Evolutionary conservation across 2,329 filamentous ascomycete genomes (phyloP), one percentile per base, ranked within the genome.

Genomic region (Scedosporium boydii): DNA sequence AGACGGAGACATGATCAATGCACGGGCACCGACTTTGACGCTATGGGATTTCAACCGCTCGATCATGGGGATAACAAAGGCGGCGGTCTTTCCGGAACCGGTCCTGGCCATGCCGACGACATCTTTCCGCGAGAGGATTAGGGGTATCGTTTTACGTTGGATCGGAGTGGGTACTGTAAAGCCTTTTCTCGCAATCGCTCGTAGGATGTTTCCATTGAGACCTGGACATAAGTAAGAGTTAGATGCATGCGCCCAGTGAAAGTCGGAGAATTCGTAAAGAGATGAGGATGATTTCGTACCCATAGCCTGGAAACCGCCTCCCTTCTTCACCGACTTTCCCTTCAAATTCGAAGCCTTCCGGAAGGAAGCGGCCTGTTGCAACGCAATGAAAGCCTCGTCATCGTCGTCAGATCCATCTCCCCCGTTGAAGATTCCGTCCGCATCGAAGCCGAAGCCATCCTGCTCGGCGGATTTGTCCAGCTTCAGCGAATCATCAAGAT

Each of bases 81-180:
- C 95, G 1, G 93, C 95, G 1, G 96, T 99, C 80, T 99, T 99
- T 78, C 95, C 95, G 21, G 93, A 98, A 72, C 95, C 95, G n/a
- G 96, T 99, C 67, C 96, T 84, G 6, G 95, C 95, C 95, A 99
- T 99, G 67, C 93, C 96, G 26, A 99, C 93, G n/a, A 98, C 90
- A 81, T 99, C 95, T 76, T 92, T 90, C 61, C 89, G 85, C 65
- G 96, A 90, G 68, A 98, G 80, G 62, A 99, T 86, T 62, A 98
- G 80, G 3, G 95, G 96, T 58, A 99, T 96, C 1, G 95, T 91
- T 76, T 98, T 98, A 68, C 95, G 86, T 78, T 99, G 95, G 74
- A 99, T 99, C 0, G 95, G 95, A 0, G 95, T 99, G 3, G 96
- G 96, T 2, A 98, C 91, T 0, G 89, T 91, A 76, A 97, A 99